A percentile compares a stretch with the other conserved stretches of the same genome.
phyloP scores from a whole-genome alignment of 176 grass and related monocot species.

The Urochloa ruziziensis region DNA sequence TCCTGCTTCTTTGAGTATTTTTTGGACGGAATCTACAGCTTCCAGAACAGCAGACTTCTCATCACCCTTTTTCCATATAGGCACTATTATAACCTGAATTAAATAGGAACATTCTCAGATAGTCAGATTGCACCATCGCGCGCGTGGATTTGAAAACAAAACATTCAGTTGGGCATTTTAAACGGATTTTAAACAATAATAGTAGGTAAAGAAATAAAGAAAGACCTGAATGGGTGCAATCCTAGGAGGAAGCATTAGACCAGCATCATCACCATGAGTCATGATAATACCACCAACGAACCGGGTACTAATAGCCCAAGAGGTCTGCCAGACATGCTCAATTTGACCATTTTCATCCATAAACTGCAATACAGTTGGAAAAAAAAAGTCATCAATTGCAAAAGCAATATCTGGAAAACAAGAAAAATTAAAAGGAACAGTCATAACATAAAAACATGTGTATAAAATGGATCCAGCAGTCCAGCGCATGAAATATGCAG shows the following conservation, averaged over 20 bases:
- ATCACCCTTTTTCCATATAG: slow-evolving; percentile 91
- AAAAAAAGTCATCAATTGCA: not conserved
- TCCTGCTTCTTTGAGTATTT: slow-evolving; percentile 67
- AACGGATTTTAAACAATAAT: not conserved
- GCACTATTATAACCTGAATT: slow-evolving; percentile 83
- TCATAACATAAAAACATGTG: not conserved
- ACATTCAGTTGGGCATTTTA: not conserved
- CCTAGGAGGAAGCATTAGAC: slow-evolving; percentile 94
- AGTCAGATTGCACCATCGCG: not conserved
- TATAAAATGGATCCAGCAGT: slow-evolving; percentile 13
- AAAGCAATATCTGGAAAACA: slow-evolving; percentile 21
- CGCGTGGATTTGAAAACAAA: slow-evolving; percentile 10
- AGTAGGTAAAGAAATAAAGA: not conserved
- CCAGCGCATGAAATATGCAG: not conserved
- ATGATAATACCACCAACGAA: slow-evolving; percentile 97
- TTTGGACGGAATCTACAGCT: slow-evolving; percentile 68
- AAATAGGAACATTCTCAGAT: slow-evolving; percentile 13
- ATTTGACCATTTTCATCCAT: slow-evolving; percentile 95
- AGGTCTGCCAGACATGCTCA: slow-evolving; percentile 95
- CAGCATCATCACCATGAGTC: slow-evolving; percentile 95
- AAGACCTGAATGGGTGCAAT: slow-evolving; percentile 93
- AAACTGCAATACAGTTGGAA: slow-evolving; percentile 50
- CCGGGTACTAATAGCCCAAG: slow-evolving; percentile 96
- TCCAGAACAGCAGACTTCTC: slow-evolving; percentile 75
- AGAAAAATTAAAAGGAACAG: slow-evolving; percentile 9